These are phyloP conservation scores for Camelina sativa DNA, from an alignment of 345 rosid species.

Conservation along the genomic window DNA sequence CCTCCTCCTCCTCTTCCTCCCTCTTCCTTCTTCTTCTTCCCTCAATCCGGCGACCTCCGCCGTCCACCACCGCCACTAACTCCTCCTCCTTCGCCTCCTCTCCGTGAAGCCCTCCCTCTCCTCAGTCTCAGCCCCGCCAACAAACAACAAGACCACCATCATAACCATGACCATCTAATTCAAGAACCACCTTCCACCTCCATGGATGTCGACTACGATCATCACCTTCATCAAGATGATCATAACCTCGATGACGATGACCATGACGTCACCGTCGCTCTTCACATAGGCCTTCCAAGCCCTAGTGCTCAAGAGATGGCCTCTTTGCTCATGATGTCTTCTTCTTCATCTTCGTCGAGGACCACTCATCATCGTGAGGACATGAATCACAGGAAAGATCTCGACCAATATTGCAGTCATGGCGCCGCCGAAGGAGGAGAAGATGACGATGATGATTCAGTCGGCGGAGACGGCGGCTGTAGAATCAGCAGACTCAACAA, in stretches of 20 bases:
- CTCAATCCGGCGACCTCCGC: conserved; percentile 36
- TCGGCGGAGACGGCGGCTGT: conserved; percentile 55
- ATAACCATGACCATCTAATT: conserved; percentile 7
- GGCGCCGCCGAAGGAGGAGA: conserved; percentile 31
- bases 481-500: conserved; percentile 74
- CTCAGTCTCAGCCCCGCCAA: conserved; percentile 71
- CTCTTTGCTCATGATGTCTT: conserved; percentile 58
- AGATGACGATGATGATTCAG: conserved; percentile 55
- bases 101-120: conserved; percentile 86
- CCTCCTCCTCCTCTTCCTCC: conserved; percentile 23
- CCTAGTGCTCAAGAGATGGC: conserved; percentile 85
- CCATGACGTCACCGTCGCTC: conserved; percentile 77
- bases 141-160: conserved; percentile 40
- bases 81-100: conserved; percentile 84
- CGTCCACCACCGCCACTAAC: conserved; percentile 39
- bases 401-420: conserved; percentile 17
- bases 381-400: conserved; percentile 34
- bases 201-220: conserved; percentile 48
- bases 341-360: conserved; percentile 47
- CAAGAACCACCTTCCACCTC: conserved; percentile 44
- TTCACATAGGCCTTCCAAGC: conserved; percentile 91
- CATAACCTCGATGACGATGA: conserved; percentile 45
- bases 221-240: conserved; percentile 41
- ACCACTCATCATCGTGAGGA: conserved; percentile 38
- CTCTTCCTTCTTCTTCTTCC: conserved; percentile 40